Base-by-base conservation (phyloP, 2,329 filamentous ascomycete genomes). In the Penicillium sp. region DNA sequence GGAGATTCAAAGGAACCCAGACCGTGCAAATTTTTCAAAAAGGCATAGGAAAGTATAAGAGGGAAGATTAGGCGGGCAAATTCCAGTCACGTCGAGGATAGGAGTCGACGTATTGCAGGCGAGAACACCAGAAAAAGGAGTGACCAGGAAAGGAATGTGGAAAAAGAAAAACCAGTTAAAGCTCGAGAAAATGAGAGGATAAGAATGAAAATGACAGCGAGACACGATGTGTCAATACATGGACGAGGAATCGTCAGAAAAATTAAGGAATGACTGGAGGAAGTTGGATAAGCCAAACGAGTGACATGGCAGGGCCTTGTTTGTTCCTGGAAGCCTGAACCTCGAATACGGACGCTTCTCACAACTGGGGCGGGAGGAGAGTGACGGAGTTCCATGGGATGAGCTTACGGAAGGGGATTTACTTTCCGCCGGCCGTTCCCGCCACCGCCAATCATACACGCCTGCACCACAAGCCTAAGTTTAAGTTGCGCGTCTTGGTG, bases 231-330 rank as follows among this genome's bases (percentile, higher is more conserved):
- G 21, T 53, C 49, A 55, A 64, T 63, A 61, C 53, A 53, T 54
- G 41, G 56, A 58, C 46, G 62, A 53, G 23, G 49, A 67, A 61
- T 60, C 55, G 62, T 56, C 65, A 66, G 61, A 62, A 54, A 15
- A 63, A 66, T 64, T 62, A 74, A 73, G 67, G 72, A 75, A 73
- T 71, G 72, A 73, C 64, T 74, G 66, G 45, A 52, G 49, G 64
- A 68, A 69, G 65, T 68, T 69, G 68, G 62, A 69, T 68, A 62
- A 60, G 54, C 54, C 63, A 56, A 70, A 67, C 55, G 69, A 71
- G 64, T 69, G 69, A 69, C 68, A 71, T 71, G 67, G 67, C 66
- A 68, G 62, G 65, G 64, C 63, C 58, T 61, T 60, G 62, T 66
- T 65, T 66, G 52, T 54, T 61, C 31, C 46, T 54, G 57, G 44